Conservation (phyloP, 352 stramenopile genomes). For the Thraustochytrium sp. region DNA sequence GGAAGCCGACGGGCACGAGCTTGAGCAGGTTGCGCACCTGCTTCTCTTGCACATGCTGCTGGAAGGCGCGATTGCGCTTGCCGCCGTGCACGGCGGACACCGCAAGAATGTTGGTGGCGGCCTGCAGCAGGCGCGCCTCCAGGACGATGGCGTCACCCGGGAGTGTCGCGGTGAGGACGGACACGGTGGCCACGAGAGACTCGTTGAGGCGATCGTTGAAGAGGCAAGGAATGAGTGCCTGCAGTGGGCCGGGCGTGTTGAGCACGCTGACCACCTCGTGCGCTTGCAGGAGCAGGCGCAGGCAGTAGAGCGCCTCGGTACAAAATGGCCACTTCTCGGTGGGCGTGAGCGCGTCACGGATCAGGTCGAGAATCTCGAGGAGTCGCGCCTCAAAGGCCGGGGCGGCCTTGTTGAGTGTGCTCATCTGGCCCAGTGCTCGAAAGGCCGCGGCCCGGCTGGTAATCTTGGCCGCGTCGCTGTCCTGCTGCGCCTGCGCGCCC, state of each 20-base stretch:
- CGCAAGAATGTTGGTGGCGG: conserved; percentile 10
- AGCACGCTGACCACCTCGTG: not conserved
- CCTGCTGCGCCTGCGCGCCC: not conserved
- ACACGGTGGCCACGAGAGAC: not conserved
- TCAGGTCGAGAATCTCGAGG: not conserved
- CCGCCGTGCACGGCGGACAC: conserved; percentile 7
- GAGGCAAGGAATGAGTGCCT: not conserved
- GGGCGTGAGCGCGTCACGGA: conserved; percentile 11
- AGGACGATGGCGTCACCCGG: not conserved
- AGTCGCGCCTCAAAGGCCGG: not conserved
- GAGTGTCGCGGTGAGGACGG: not conserved
- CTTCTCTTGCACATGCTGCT: conserved; percentile 22
- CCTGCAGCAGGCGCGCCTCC: conserved; percentile 3
- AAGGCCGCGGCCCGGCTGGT: not conserved
- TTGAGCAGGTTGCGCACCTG: not conserved
- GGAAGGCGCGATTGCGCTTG: conserved; percentile 36
- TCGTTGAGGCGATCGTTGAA: conserved; percentile 22
- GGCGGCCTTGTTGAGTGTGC: conserved; percentile 3
- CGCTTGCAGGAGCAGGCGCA: not conserved
- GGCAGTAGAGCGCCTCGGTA: conserved; percentile 16
- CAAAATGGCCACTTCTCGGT: conserved; percentile 35
- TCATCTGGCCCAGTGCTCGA: conserved; percentile 2
- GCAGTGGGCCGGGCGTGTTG: not conserved
- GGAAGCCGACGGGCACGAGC: not conserved
- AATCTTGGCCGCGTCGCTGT: no score